These are phyloP conservation scores for Leishmania martiniquensis DNA, from an alignment of 208 protist genomes.

Conservation along the genomic window DNA sequence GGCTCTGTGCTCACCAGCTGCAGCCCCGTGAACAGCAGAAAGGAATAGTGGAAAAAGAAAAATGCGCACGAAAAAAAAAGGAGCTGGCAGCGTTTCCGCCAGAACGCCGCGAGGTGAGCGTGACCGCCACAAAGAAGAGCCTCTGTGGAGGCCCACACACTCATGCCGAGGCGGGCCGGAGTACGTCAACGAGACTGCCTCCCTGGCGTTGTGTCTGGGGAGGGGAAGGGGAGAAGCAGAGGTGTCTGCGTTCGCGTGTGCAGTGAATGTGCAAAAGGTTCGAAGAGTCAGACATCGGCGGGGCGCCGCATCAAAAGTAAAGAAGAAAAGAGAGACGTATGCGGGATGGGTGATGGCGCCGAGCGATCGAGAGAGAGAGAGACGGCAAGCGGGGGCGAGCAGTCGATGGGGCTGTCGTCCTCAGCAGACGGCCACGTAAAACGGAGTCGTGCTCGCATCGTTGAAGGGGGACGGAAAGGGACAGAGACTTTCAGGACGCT, in stretches of 20 bases:
- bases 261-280: too few relatives aligned
- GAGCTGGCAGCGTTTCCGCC: not conserved
- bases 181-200: not conserved
- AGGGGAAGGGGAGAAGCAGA: not conserved
- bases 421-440: not conserved
- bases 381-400: not conserved
- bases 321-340: too few relatives aligned
- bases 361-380: not conserved
- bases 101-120: not conserved
- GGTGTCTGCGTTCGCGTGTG: too few relatives aligned
- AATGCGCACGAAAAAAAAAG: not conserved
- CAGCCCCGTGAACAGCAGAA: not conserved
- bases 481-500: too few relatives aligned
- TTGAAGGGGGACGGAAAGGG: too few relatives aligned
- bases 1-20: not conserved
- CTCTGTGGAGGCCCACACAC: not conserved
- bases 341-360: not conserved
- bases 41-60: not conserved
- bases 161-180: not conserved
- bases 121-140: not conserved
- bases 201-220: not conserved
- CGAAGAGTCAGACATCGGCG: too few relatives aligned
- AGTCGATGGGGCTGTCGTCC: not conserved
- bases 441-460: too few relatives aligned
- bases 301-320: too few relatives aligned